Base-by-base conservation (phyloP, 2,329 filamentous ascomycete genomes). In the Penicillium sp. region DNA sequence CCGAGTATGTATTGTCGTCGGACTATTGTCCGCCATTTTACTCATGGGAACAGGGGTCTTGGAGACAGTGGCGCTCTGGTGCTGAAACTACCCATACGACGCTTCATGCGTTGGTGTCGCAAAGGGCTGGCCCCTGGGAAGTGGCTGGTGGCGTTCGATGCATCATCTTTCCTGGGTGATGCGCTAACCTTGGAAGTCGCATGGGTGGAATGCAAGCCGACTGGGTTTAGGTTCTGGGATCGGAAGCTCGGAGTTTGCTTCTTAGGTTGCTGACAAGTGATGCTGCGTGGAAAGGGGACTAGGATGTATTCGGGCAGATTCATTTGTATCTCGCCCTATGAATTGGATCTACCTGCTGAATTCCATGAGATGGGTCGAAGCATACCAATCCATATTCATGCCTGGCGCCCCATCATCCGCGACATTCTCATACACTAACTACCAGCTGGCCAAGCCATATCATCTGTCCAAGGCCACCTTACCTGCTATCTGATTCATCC, bases 351-450 rank as follows among this genome's bases (percentile, higher is more conserved):
- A 51, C 57, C 52, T 18, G 41, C 44, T 25, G 7, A 25, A 25
- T n/a, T 56, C 27, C 11, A 50, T 42, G 16, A 58, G 46, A 40
- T 57, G 47, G 27, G 57, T 46, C 1, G 49, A 37, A 6, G 51
- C 41, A 30, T 49, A 57, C 5, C 50, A 45, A 16, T 28, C 51
- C 2, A 42, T 38, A 22, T 56, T 40, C 3, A 55, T 61, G n/a
- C 44, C 50, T 5, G 54, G 59, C 8, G 50, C 44, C 48, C 69
- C 64, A 30, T 60, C 50, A 50, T 67, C 78, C 38, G 78, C 68
- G 0, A 65, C 73, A 19, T 78, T 33, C 55, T 77, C 73, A 67
- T 57, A 44, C 69, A 70, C 0, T 73, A 68, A 4, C 19, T 5
- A n/a, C 19, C 19, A 22, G 19, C 19, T 22, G 5, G 19, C 19